phyloP scores from a whole-genome alignment of 2,329 filamentous ascomycete genomes.

The Pestalotiopsis sp. region DNA sequence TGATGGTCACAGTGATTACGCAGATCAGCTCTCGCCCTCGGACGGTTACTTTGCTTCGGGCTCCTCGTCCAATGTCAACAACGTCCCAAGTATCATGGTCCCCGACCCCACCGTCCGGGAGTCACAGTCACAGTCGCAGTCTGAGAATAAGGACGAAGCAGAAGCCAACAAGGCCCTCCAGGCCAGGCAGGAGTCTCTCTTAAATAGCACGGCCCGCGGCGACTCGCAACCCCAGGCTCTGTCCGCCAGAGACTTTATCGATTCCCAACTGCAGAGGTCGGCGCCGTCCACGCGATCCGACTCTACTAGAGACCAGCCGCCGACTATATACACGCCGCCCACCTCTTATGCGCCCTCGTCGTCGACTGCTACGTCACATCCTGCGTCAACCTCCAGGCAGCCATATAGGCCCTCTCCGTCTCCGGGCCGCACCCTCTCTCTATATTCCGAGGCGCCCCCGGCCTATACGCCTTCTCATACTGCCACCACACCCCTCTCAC shows the following conservation, averaged over 20 bases:
- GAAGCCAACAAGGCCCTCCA: constrained; percentile 45
- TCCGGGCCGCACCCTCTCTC: constrained; percentile 24
- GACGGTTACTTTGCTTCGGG: constrained; percentile 52
- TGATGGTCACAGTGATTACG: constrained; percentile 33
- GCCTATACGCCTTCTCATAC: constrained; percentile 48
- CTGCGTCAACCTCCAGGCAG: constrained; percentile 18
- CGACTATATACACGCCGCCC: constrained; percentile 2
- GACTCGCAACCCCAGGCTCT: constrained; percentile 6
- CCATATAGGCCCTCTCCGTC: constrained; percentile 19
- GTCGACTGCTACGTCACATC: constrained; percentile 12
- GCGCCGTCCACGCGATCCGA: constrained; percentile 8
- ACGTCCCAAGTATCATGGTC: constrained; percentile 50
- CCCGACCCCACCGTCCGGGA: constrained; percentile 47
- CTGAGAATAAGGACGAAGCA: constrained; percentile 40
- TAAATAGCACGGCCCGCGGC: constrained; percentile 24
- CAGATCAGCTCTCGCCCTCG: constrained; percentile 46
- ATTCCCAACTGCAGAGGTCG: background rate
- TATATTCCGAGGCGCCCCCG: constrained; percentile 46
- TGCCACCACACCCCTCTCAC: constrained; percentile 16
- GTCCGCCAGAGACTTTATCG: background rate
- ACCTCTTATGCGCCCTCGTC: constrained; percentile 24
- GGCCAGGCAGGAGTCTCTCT: constrained; percentile 41
- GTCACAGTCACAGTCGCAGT: constrained; percentile 24
- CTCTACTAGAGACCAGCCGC: background rate
- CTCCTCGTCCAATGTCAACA: constrained; percentile 35